Evolutionary conservation across 2,329 filamentous ascomycete genomes (phyloP), one percentile per base, ranked within the genome.

Genomic region (Penicillium sclerotiorum): DNA sequence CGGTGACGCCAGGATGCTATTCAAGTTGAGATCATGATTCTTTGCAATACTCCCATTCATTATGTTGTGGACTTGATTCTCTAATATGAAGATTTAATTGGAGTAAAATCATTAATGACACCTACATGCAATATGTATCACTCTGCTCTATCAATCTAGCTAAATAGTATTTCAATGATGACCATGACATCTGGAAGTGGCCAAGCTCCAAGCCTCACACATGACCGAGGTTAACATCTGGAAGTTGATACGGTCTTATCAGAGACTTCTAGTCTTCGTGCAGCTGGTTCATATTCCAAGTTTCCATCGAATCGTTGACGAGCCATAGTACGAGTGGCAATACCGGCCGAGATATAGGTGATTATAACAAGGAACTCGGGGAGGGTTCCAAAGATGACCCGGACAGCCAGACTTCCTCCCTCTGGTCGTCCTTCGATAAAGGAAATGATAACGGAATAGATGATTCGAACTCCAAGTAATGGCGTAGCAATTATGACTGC

Each of bases 381-480:
- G 11, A 62, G 38, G 0, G 62, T 58, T 36, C 68, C 67, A 42
- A 70, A 68, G 20, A 69, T 48, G 3, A 48, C 44, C 8, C 38
- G 30, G 12, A 47, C 39, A 3, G 46, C 38, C n/a, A 52, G 18
- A 22, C 51, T 43, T 20, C 51, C 51, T 18, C 36, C 41, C 13
- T 42, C 23, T 18, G 35, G 17, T 17, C 42, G 49, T 18, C 37
- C 32, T 15, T 41, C 45, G 5, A 23, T 28, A 27, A 50, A 50
- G 4, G 30, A 37, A 20, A 43, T 30, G 15, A 20, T 32, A n/a
- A 53, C 39, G 1, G 36, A 42, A 17, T 56, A 56, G 37, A 56
- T 23, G 4, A 56, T n/a, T 13, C 53, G 44, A 8, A 39, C 17
- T 6, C 53, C 53, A 18, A 53, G 36, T 1, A 56, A 33, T 1